phyloP scores from a whole-genome alignment of 441 rosid species.

The Arabidopsis lyrata region DNA sequence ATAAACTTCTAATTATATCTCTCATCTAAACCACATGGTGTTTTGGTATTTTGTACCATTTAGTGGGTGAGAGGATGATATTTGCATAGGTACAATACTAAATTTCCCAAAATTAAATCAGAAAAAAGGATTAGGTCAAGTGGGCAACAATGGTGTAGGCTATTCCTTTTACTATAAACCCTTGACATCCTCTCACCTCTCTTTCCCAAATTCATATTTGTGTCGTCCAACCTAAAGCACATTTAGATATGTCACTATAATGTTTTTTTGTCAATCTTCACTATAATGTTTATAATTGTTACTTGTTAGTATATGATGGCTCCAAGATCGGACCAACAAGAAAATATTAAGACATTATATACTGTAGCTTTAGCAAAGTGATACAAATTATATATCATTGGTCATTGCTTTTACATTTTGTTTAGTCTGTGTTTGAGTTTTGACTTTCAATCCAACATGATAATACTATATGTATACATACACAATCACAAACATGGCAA shows the following conservation, averaged over 20 bases:
- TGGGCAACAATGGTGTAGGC: conserved; percentile 31
- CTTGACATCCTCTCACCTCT: conserved; percentile 31
- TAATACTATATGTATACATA: neutral
- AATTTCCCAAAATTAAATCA: neutral
- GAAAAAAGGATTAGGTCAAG: conserved; percentile 20
- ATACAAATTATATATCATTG: neutral
- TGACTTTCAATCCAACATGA: neutral
- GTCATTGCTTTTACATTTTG: neutral
- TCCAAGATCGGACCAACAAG: conserved; percentile 23
- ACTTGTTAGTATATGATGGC: conserved; percentile 25
- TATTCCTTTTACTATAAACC: conserved; percentile 34
- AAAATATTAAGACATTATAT: conserved; percentile 8
- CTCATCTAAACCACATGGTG: conserved; percentile 34
- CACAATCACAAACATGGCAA: conserved; percentile 2
- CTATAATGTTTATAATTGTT: conserved; percentile 22
- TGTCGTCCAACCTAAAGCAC: conserved; percentile 34
- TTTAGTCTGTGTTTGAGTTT: neutral
- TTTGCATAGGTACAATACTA: conserved; percentile 5
- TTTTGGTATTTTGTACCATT: conserved; percentile 35
- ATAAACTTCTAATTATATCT: conserved; percentile 38
- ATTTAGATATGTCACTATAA: conserved; percentile 21
- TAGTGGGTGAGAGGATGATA: conserved; percentile 37
- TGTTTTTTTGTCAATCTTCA: too few relatives aligned
- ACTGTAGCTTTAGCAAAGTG: conserved; percentile 29
- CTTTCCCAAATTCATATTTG: conserved; percentile 33